Evolutionary conservation across 139 green algal genomes (phyloP).

Genomic region (Micractinium sp.): DNA sequence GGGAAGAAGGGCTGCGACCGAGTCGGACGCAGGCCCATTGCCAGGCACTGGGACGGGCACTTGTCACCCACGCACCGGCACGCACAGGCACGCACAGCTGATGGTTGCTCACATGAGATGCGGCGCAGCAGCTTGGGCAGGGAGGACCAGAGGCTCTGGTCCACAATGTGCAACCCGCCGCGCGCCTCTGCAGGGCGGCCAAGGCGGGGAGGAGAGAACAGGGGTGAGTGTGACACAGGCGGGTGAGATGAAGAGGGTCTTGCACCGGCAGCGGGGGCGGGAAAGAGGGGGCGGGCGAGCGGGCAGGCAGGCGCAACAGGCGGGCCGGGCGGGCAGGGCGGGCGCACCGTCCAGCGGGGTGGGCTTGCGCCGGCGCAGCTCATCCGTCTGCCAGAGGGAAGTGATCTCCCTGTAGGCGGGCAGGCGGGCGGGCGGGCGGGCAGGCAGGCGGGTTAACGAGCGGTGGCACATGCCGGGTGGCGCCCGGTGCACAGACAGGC

Average conservation of each 20-base stretch:
- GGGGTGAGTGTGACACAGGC: background rate
- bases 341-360: slow-evolving; percentile 86
- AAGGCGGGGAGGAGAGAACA: background rate
- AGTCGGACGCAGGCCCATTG: too few relatives aligned
- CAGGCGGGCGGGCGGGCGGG: background rate
- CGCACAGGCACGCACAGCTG: too few relatives aligned
- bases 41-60: too few relatives aligned
- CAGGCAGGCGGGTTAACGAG: background rate
- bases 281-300: background rate
- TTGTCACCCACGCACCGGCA: too few relatives aligned
- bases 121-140: slow-evolving; percentile 85
- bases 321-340: background rate
- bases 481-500: too few relatives aligned
- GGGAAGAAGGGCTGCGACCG: too few relatives aligned
- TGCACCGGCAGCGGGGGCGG: too few relatives aligned
- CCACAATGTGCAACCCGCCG: slow-evolving; percentile 92
- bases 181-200: slow-evolving; percentile 79
- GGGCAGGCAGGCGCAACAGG: background rate
- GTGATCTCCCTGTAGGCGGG: slow-evolving; percentile 72
- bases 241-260: background rate
- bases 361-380: slow-evolving; percentile 88
- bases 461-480: too few relatives aligned
- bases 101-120: slow-evolving; percentile 35
- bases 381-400: slow-evolving; percentile 94
- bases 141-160: slow-evolving; percentile 91